phyloP scores from a whole-genome alignment of 768 basidiomycete genomes.

The Clathrus columnatus region DNA sequence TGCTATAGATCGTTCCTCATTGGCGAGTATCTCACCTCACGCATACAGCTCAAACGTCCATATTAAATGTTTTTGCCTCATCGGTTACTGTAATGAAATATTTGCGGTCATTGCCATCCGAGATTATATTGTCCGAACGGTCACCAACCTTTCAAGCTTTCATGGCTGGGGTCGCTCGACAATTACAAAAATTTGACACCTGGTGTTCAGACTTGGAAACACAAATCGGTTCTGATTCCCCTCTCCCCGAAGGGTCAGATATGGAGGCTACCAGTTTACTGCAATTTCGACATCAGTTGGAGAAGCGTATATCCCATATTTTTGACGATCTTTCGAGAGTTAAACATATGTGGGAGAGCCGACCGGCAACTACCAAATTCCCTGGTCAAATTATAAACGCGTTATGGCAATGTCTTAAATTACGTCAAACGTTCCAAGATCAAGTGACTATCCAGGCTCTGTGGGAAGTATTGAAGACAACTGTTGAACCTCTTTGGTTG shows the following conservation, averaged over 20 bases:
- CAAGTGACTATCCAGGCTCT: constrained; percentile 44
- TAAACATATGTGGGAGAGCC: constrained; percentile 26
- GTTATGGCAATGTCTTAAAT: constrained; percentile 47
- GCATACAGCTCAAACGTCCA: constrained; percentile 55
- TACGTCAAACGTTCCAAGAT: constrained; percentile 53
- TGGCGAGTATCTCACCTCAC: constrained; percentile 63
- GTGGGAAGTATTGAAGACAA: constrained; percentile 50
- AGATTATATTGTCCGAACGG: constrained; percentile 8
- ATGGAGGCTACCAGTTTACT: constrained; percentile 56
- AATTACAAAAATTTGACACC: constrained; percentile 47
- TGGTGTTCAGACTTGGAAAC: constrained; percentile 72
- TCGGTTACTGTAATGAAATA: constrained; percentile 53
- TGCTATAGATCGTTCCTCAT: neutral
- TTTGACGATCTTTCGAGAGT: constrained; percentile 51
- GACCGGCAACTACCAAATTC: constrained; percentile 41
- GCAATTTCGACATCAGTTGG: constrained; percentile 48
- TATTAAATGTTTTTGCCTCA: constrained; percentile 48
- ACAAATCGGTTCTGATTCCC: constrained; percentile 48
- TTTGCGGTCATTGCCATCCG: constrained; percentile 48
- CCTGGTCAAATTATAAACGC: constrained; percentile 55
- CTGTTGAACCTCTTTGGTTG: constrained; percentile 63
- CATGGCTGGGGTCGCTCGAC: constrained; percentile 59
- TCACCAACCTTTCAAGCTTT: constrained; percentile 65
- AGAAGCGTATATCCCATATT: constrained; percentile 45
- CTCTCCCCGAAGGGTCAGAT: constrained; percentile 35